Conservation (phyloP, 169 alveolate species). For the Eimeria sp. region DNA sequence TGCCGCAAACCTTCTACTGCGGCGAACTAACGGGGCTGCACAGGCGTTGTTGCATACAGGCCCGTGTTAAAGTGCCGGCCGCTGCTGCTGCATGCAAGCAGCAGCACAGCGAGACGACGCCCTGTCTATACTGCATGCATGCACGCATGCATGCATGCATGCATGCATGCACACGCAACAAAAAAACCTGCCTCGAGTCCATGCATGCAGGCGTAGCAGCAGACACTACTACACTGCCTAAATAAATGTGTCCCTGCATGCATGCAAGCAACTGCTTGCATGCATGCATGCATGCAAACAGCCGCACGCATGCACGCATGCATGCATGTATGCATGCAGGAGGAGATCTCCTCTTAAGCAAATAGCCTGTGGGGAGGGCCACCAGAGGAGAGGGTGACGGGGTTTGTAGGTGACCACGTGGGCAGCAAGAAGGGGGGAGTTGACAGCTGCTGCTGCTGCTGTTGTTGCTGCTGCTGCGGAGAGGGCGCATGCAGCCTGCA, state of each 20-base stretch:
- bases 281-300: slow-evolving; percentile 4
- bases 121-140: too few relatives aligned
- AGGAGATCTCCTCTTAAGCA: background rate
- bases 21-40: background rate
- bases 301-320: background rate
- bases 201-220: background rate
- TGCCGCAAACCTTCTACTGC: background rate
- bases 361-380: slow-evolving; percentile 70
- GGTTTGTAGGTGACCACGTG: slow-evolving; percentile 81
- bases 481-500: slow-evolving; percentile 21
- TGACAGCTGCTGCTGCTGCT: slow-evolving; percentile 40
- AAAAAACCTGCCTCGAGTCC: too few relatives aligned
- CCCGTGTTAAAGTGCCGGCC: background rate
- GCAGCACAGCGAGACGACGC: too few relatives aligned
- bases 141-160: too few relatives aligned
- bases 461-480: background rate
- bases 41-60: background rate
- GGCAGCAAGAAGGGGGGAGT: slow-evolving; percentile 62
- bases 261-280: background rate
- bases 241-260: background rate
- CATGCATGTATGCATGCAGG: slow-evolving; percentile 26
- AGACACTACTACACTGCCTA: background rate
- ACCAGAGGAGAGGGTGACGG: slow-evolving; percentile 38
- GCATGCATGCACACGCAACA: too few relatives aligned
- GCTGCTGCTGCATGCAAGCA: too few relatives aligned